These are phyloP conservation scores for Leucosporidium creatinivorum DNA, from an alignment of 768 basidiomycete species.

Conservation along the genomic window DNA sequence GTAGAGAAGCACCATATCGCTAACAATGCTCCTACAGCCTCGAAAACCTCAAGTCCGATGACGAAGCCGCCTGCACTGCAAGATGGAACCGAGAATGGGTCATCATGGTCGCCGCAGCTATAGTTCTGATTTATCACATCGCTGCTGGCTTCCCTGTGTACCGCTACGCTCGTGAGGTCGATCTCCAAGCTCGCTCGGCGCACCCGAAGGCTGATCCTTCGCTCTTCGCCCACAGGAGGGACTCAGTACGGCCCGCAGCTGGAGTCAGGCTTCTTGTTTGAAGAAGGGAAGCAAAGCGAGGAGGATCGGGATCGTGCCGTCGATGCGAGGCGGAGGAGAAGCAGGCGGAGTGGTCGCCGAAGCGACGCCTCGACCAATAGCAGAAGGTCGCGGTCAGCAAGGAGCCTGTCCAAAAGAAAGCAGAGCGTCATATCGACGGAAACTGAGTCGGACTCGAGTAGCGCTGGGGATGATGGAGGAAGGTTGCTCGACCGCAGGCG, in stretches of 20 bases:
- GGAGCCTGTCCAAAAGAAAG: too few relatives aligned
- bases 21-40: not conserved
- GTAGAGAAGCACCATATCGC: too few relatives aligned
- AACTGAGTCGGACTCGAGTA: too few relatives aligned
- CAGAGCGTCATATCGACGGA: too few relatives aligned
- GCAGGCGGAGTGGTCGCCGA: too few relatives aligned
- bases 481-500: too few relatives aligned
- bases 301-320: not conserved
- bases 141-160: constrained; percentile 22
- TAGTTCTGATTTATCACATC: not conserved
- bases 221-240: not conserved
- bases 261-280: constrained; percentile 8
- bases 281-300: not conserved
- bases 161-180: constrained; percentile 18
- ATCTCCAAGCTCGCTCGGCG: too few relatives aligned
- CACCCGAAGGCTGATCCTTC: not conserved
- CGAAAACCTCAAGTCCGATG: not conserved
- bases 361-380: too few relatives aligned
- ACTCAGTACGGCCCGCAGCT: constrained; percentile 5
- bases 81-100: constrained; percentile 15
- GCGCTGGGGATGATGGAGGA: too few relatives aligned
- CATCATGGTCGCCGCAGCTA: constrained; percentile 5
- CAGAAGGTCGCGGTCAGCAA: too few relatives aligned
- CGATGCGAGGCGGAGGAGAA: too few relatives aligned
- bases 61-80: not conserved